Evolutionary conservation across 805 yeast genomes (phyloP).

Genomic region (Metschnikowia aberdeeniae): DNA sequence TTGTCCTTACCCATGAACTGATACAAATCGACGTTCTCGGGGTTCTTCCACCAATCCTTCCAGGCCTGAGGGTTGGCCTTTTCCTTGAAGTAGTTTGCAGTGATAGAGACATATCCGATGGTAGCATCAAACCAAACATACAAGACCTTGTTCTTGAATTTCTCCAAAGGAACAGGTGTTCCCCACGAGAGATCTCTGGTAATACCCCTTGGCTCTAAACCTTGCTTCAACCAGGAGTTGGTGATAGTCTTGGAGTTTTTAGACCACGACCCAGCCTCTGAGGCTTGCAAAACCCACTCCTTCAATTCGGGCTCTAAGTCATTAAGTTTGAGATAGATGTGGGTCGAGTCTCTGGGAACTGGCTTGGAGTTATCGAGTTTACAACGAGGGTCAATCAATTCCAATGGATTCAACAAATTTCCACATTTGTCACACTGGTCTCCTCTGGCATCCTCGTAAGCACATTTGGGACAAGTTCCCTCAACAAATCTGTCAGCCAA

Average conservation of each 20-base stretch:
- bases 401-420: slow-evolving; percentile 80
- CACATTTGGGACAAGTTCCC: slow-evolving; percentile 95
- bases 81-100: slow-evolving; percentile 71
- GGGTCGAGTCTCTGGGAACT: slow-evolving; percentile 74
- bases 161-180: slow-evolving; percentile 91
- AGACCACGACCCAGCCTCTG: slow-evolving; percentile 82
- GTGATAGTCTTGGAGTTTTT: slow-evolving; percentile 87
- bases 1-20: slow-evolving; percentile 99
- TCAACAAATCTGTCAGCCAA: slow-evolving; percentile 96
- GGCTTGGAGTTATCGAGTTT: slow-evolving; percentile 86
- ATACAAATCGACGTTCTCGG: slow-evolving; percentile 81
- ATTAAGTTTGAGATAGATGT: slow-evolving; percentile 77
- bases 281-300: slow-evolving; percentile 67
- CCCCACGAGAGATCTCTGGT: slow-evolving; percentile 99
- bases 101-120: slow-evolving; percentile 93
- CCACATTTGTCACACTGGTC: slow-evolving; percentile 99
- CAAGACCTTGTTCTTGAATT: slow-evolving; percentile 81
- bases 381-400: slow-evolving; percentile 92
- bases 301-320: slow-evolving; percentile 74
- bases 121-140: slow-evolving; percentile 99
- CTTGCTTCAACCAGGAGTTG: slow-evolving; percentile 89
- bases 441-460: slow-evolving; percentile 96
- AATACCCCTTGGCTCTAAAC: slow-evolving; percentile 89
- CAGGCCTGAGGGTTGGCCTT: slow-evolving; percentile 55
- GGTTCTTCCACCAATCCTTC: slow-evolving; percentile 92